A percentile compares a stretch with the other conserved stretches of the same genome.
These are phyloP conservation scores for Xerocomus amazonicus DNA, from an alignment of 1,284 basidiomycete genomes.

Conservation along the genomic window DNA sequence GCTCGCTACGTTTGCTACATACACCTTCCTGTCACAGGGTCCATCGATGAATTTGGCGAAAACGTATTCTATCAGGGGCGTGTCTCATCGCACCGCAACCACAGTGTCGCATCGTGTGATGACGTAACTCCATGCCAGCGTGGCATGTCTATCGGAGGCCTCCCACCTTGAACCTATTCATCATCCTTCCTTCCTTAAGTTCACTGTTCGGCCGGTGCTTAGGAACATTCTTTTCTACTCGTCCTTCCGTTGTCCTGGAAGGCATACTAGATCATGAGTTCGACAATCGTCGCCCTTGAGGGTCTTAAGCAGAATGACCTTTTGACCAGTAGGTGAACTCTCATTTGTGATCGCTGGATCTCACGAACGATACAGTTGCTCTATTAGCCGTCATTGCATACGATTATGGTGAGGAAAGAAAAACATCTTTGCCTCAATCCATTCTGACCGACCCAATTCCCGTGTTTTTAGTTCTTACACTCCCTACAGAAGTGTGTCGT, in stretches of 20 bases:
- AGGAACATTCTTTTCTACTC: background rate
- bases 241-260: too few species aligned
- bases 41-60: background rate
- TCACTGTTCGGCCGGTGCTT: background rate
- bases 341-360: background rate
- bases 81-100: background rate
- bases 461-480: background rate
- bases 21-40: too few species aligned
- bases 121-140: background rate
- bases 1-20: background rate
- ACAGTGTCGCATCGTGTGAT: background rate
- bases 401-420: slow-evolving; percentile 1
- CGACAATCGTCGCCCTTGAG: background rate
- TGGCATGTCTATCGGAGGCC: background rate
- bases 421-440: background rate
- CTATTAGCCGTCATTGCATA: slow-evolving; percentile 2
- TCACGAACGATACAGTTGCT: background rate
- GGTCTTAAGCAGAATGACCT: background rate
- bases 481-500: background rate
- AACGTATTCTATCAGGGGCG: background rate
- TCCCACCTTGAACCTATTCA: background rate
- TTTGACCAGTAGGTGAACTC: background rate
- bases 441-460: background rate
- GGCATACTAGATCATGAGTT: background rate
- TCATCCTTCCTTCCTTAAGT: background rate